Evolutionary conservation across 257 asterid genomes (phyloP).

Genomic region (Thymus quinquecostatus): DNA sequence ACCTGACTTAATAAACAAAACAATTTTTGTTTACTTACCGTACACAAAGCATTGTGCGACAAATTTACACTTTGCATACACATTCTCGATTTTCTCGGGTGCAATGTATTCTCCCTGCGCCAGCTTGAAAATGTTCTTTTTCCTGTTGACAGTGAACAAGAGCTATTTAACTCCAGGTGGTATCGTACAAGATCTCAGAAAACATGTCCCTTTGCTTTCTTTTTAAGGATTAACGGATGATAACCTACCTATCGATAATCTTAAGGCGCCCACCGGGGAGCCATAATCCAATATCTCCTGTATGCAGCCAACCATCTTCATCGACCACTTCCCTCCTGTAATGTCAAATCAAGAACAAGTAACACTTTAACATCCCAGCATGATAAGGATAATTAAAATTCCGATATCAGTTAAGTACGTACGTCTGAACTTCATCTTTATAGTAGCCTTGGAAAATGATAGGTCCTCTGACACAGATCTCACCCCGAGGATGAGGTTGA

Average conservation of each 20-base stretch:
- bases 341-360: conserved; percentile 29
- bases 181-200: neutral
- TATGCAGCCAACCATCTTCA: conserved; percentile 86
- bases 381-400: conserved; percentile 12
- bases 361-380: conserved; percentile 28
- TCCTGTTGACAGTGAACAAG: conserved; percentile 53
- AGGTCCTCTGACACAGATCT: conserved; percentile 97
- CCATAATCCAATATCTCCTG: conserved; percentile 99
- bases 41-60: conserved; percentile 87
- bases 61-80: conserved; percentile 89
- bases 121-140: conserved; percentile 91
- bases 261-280: conserved; percentile 91
- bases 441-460: conserved; percentile 82
- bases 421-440: conserved; percentile 92
- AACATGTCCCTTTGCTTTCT: neutral
- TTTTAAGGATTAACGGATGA: conserved; percentile 1
- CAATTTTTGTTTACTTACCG: conserved; percentile 53
- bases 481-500: conserved; percentile 97
- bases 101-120: conserved; percentile 99
- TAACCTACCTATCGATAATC: conserved; percentile 83
- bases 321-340: conserved; percentile 90
- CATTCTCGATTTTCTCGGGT: conserved; percentile 94
- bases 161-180: conserved; percentile 17
- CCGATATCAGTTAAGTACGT: conserved; percentile 30
- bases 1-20: neutral